Percentiles rank a stretch among this genome's conserved stretches.
phyloP scores from a whole-genome alignment of 768 basidiomycete species.

The Boletus pseudo-olivaceus region DNA sequence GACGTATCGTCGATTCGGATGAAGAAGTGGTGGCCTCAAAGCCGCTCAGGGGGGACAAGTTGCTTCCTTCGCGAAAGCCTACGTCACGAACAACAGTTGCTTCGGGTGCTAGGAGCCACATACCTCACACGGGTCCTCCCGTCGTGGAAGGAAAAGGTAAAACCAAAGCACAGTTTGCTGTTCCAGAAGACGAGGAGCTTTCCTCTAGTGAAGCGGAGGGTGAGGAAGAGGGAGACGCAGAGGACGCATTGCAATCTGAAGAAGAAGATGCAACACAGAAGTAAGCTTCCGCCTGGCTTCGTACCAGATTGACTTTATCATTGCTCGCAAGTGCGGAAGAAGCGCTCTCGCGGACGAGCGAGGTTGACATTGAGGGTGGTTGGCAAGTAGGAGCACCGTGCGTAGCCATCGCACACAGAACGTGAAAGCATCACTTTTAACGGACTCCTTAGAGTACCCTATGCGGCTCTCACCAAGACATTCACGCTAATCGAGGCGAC shows the following conservation, averaged over 20 bases:
- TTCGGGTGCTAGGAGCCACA: neutral
- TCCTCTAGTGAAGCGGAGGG: constrained; percentile 35
- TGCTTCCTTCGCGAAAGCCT: neutral
- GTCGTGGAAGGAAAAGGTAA: constrained; percentile 18
- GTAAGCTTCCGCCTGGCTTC: constrained; percentile 36
- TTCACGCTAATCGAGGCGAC: constrained; percentile 91
- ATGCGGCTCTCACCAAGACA: constrained; percentile 85
- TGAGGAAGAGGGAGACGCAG: constrained; percentile 39
- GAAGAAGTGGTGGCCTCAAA: constrained; percentile 36
- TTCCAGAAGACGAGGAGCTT: constrained; percentile 32
- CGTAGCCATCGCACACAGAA: constrained; percentile 30
- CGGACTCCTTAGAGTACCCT: constrained; percentile 67
- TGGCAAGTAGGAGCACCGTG: constrained; percentile 87
- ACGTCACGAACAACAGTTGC: neutral
- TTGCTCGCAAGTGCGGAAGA: constrained; percentile 55
- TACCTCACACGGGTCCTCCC: constrained; percentile 2
- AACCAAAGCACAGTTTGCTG: constrained; percentile 10
- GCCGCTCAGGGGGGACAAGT: neutral
- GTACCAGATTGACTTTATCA: constrained; percentile 1
- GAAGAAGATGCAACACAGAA: constrained; percentile 58
- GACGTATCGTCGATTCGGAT: constrained; percentile 53
- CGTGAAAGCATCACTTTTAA: neutral
- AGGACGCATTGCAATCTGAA: constrained; percentile 42
- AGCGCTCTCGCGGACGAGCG: constrained; percentile 53
- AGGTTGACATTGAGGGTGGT: constrained; percentile 75